Evolutionary conservation across 2,329 filamentous ascomycete species (phyloP), one percentile per base, ranked within the genome.

Genomic region (Plenodomus biglobosus): DNA sequence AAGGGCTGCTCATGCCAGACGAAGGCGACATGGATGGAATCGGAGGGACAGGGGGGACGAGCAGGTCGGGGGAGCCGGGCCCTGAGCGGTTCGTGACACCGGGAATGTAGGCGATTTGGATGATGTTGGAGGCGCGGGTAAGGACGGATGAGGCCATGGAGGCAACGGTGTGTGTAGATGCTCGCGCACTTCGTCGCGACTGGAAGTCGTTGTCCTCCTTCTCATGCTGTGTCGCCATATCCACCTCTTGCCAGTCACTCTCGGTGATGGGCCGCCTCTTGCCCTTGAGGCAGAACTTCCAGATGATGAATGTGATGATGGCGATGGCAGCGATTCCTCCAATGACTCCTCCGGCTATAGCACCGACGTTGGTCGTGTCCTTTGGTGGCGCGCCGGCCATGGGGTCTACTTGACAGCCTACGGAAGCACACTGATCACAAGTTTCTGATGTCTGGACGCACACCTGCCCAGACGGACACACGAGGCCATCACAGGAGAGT

Each of bases 51-150:
- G 92, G 92, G n/a, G 92, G 91, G 3, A 95, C 88, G 42, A 92
- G 81, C 17, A 90, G 77, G 34, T 84, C 85, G 2, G 90, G 89
- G 0, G 90, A 92, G n/a, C 87, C 86, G 4, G 89, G 88, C 7
- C 86, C 85, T 11, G 92, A 91, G 59, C 92, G 84, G 75, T 96
- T 96, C 52, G 90, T 96, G 64, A 97, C 92, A 51, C 94, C 94
- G 13, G 94, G 94, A 58, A 99, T 97, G 73, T 97, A 99, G 46
- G 94, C 94, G 73, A 99, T 99, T 75, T 97, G 94, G 64, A 99
- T 99, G 69, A 99, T 92, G 77, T 99, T 99, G 65, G 94, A 97
- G 40, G 94, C 94, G 53, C 94, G 86, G 16, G 94, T 97, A 52
- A 96, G 82, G 50, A 97, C 91, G 20, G 92, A 97, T 8, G 92